Evolutionary conservation across 2,329 filamentous ascomycete genomes (phyloP).

Genomic region (Fusarium drepaniforme): DNA sequence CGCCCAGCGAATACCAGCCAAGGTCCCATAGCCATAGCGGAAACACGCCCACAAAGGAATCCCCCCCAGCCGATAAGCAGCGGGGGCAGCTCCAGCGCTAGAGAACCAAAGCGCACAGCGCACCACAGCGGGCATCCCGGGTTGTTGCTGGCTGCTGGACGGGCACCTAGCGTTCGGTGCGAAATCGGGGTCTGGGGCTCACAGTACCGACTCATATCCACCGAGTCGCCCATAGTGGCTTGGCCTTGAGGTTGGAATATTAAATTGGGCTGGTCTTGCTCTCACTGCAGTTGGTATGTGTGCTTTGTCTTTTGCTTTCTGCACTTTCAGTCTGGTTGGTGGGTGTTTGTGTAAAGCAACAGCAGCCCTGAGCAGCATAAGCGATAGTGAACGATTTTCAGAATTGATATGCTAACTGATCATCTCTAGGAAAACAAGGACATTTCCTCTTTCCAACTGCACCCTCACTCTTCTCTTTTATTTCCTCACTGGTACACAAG

Average conservation of each 20-base stretch:
- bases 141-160: neutral
- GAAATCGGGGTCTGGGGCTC: constrained; percentile 31
- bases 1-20: neutral
- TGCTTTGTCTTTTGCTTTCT: constrained; percentile 14
- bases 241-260: constrained; percentile 30
- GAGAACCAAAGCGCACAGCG: neutral
- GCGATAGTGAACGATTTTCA: constrained; percentile 2
- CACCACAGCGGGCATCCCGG: neutral
- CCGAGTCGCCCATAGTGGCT: constrained; percentile 30
- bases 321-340: constrained; percentile 18
- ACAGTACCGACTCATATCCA: constrained; percentile 24
- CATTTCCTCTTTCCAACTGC: constrained; percentile 15
- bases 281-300: constrained; percentile 31
- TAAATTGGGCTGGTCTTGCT: constrained; percentile 25
- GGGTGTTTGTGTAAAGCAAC: constrained; percentile 32
- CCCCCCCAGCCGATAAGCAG: neutral
- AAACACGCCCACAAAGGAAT: neutral
- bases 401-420: constrained; percentile 19
- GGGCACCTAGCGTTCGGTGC: constrained; percentile 22
- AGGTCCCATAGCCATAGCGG: neutral
- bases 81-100: neutral
- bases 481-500: constrained; percentile 6
- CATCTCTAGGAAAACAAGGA: constrained; percentile 5
- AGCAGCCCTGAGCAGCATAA: constrained; percentile 1
- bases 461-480: neutral